phyloP scores from a whole-genome alignment of 192 early-diverging fungal species.

The Backusella mclennaniae region DNA sequence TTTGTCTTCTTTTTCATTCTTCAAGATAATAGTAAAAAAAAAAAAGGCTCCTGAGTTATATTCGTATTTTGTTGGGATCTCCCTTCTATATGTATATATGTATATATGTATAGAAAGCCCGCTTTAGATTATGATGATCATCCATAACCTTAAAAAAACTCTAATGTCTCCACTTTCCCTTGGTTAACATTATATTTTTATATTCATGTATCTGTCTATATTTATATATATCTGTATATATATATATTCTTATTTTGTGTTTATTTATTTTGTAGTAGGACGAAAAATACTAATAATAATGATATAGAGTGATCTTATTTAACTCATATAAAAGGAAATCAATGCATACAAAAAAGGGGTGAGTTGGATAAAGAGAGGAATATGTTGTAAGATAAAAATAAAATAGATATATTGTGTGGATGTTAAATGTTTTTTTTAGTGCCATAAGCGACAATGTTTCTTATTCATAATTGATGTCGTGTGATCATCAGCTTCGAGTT shows the following conservation, averaged over 20 bases:
- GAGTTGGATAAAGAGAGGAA: background rate
- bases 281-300: background rate
- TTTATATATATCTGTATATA: background rate
- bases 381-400: background rate
- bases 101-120: background rate
- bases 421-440: conserved; percentile 5
- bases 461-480: conserved; percentile 1
- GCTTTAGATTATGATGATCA: background rate
- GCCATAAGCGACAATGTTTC: conserved; percentile 11
- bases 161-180: background rate
- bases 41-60: background rate
- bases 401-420: background rate
- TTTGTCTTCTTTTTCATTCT: background rate
- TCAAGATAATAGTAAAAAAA: background rate
- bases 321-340: conserved; percentile 1
- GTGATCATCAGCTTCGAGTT: background rate
- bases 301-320: background rate
- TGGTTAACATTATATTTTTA: background rate
- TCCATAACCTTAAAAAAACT: background rate
- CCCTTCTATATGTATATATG: background rate
- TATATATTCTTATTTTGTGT: background rate
- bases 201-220: background rate
- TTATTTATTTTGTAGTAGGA: background rate
- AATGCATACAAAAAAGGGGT: background rate
- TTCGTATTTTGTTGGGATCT: background rate